These are phyloP conservation scores for Ogataea pini DNA, from an alignment of 805 yeast genomes.

Conservation along the genomic window DNA sequence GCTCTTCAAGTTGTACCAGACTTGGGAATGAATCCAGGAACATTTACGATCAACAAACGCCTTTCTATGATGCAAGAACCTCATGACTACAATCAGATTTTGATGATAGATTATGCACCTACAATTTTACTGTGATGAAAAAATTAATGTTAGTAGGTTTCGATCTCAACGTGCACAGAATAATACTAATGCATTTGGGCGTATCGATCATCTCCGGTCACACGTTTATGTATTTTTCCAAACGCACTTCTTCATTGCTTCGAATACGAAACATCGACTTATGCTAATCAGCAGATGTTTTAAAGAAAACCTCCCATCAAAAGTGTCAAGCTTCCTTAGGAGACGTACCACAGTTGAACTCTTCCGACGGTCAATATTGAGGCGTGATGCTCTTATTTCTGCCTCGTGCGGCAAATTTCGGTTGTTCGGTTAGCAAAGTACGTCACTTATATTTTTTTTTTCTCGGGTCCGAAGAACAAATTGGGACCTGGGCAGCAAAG, in stretches of 20 bases:
- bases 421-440: background rate
- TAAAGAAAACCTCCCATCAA: too few relatives aligned
- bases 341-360: too few relatives aligned
- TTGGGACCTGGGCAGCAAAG: background rate
- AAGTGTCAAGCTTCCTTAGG: too few relatives aligned
- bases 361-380: too few relatives aligned
- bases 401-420: background rate
- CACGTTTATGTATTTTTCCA: background rate
- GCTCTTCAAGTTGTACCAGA: background rate
- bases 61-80: background rate
- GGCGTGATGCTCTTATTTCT: background rate
- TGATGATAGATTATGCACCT: background rate
- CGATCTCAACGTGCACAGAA: background rate
- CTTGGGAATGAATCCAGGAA: slow-evolving; percentile 2
- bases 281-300: too few relatives aligned
- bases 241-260: too few relatives aligned
- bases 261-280: too few relatives aligned
- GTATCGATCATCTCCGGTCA: background rate
- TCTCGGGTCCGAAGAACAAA: background rate
- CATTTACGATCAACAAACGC: background rate
- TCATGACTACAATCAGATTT: background rate
- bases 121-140: background rate
- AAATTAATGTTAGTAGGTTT: background rate
- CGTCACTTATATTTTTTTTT: background rate
- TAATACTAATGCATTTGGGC: background rate